Evolutionary conservation across 495 filamentous ascomycete species (phyloP).

Genomic region (Thermothielavioides terrestris): DNA sequence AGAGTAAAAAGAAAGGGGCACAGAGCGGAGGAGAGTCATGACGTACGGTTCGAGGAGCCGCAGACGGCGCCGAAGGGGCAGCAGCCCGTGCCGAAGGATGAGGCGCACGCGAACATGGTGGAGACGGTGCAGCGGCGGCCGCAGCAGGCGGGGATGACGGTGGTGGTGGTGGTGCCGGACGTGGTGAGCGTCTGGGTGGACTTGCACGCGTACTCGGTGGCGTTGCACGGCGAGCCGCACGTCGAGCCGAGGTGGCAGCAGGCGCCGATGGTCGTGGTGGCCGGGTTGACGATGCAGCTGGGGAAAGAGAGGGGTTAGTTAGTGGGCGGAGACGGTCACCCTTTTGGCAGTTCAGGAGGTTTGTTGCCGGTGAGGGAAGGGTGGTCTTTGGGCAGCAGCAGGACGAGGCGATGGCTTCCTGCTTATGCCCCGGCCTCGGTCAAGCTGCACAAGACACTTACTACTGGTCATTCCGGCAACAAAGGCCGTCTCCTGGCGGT

Average conservation of each 20-base stretch:
- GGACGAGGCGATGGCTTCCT: too few species aligned
- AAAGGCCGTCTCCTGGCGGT: conserved; percentile 2
- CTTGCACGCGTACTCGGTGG: conserved; percentile 14
- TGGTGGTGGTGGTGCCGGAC: conserved; percentile 9
- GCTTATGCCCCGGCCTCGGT: too few species aligned
- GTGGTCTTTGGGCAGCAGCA: too few species aligned
- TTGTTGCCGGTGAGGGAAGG: not conserved
- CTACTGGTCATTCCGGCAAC: conserved; percentile 14
- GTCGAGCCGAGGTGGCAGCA: conserved; percentile 34
- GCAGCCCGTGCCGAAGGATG: too few species aligned
- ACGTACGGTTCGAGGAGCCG: too few species aligned
- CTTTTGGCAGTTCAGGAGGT: not conserved
- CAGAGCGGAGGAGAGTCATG: too few species aligned
- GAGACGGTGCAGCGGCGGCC: conserved; percentile 24
- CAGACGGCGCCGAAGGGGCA: too few species aligned
- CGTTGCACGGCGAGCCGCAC: conserved; percentile 29
- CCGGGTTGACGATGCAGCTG: conserved; percentile 25
- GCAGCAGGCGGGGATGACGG: conserved; percentile 29
- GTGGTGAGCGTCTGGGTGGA: conserved; percentile 15
- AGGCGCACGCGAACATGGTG: conserved; percentile 36
- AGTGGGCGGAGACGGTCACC: not conserved
- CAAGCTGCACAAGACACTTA: too few species aligned
- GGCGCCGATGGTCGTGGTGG: conserved; percentile 5
- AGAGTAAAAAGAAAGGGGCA: too few species aligned
- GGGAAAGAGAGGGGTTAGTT: not conserved